These are phyloP conservation scores for Didymellaceae sp. DNA, from an alignment of 2,329 filamentous ascomycete species.

Conservation along the genomic window DNA sequence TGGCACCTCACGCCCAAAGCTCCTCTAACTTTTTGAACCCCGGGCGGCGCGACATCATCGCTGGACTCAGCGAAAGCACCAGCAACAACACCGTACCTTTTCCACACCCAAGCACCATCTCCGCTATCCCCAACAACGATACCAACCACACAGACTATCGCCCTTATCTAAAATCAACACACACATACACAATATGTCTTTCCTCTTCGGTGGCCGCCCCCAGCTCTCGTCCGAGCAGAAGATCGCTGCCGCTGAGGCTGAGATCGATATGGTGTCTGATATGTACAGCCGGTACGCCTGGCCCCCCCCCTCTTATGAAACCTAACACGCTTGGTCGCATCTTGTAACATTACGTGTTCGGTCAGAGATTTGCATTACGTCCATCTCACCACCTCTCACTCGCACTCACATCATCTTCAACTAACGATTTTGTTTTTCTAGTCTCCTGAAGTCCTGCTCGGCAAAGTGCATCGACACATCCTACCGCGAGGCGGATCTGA, in stretches of 20 bases:
- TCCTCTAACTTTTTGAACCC: constrained; percentile 15
- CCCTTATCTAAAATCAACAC: neutral
- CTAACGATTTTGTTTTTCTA: constrained; percentile 44
- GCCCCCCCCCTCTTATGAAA: too few species aligned
- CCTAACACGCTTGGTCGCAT: too few species aligned
- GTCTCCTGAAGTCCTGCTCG: constrained; percentile 86
- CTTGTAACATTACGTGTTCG: too few species aligned
- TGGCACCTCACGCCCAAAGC: neutral
- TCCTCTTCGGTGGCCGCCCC: constrained; percentile 66
- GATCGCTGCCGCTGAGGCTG: constrained; percentile 93
- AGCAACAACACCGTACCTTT: constrained; percentile 3
- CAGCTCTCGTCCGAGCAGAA: constrained; percentile 96
- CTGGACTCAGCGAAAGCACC: neutral
- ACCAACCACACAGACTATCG: neutral
- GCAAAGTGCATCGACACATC: constrained; percentile 91
- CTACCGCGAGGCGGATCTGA: constrained; percentile 95
- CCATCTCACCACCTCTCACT: too few species aligned
- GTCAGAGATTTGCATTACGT: too few species aligned
- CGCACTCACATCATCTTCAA: neutral
- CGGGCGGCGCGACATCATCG: constrained; percentile 18
- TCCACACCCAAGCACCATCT: neutral
- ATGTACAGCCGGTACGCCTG: constrained; percentile 91
- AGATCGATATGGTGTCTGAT: constrained; percentile 96
- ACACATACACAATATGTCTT: constrained; percentile 38
- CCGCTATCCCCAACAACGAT: neutral